phyloP scores from a whole-genome alignment of 1,284 basidiomycete species.

The Marasmius fiardii region DNA sequence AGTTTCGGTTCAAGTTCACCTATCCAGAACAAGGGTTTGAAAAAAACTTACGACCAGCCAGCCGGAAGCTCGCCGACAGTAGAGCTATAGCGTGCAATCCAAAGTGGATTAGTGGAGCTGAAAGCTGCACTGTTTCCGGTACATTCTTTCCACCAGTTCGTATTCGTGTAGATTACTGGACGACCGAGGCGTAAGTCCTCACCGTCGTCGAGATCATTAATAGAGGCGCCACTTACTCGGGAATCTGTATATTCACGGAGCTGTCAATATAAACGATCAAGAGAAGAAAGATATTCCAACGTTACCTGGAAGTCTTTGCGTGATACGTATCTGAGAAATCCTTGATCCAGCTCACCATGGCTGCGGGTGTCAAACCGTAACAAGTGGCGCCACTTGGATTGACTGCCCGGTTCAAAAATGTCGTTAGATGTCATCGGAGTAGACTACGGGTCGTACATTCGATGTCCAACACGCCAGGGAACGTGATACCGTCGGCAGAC shows the following conservation, averaged over 20 bases:
- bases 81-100: slow-evolving; percentile 53
- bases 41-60: slow-evolving; percentile 40
- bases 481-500: slow-evolving; percentile 56
- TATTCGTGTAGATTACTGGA: slow-evolving; percentile 58
- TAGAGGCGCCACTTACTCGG: slow-evolving; percentile 25
- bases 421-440: too few species aligned
- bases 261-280: too few species aligned
- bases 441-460: slow-evolving; percentile 42
- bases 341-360: slow-evolving; percentile 61
- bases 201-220: background rate
- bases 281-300: background rate
- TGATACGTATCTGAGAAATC: slow-evolving; percentile 64
- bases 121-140: slow-evolving; percentile 56
- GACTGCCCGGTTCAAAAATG: slow-evolving; percentile 26
- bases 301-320: slow-evolving; percentile 43
- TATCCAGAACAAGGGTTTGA: background rate
- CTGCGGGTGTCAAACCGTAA: slow-evolving; percentile 49
- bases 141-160: slow-evolving; percentile 67
- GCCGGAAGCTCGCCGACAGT: slow-evolving; percentile 50
- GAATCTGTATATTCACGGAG: slow-evolving; percentile 31
- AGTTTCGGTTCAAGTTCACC: background rate
- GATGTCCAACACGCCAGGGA: slow-evolving; percentile 63
- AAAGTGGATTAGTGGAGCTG: slow-evolving; percentile 48
- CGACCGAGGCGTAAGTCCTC: background rate
- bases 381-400: slow-evolving; percentile 50